Evolutionary conservation across 1,284 basidiomycete genomes (phyloP), one percentile per base, ranked within the genome.

Genomic region (Cutaneotrichosporon cyanovorans): DNA sequence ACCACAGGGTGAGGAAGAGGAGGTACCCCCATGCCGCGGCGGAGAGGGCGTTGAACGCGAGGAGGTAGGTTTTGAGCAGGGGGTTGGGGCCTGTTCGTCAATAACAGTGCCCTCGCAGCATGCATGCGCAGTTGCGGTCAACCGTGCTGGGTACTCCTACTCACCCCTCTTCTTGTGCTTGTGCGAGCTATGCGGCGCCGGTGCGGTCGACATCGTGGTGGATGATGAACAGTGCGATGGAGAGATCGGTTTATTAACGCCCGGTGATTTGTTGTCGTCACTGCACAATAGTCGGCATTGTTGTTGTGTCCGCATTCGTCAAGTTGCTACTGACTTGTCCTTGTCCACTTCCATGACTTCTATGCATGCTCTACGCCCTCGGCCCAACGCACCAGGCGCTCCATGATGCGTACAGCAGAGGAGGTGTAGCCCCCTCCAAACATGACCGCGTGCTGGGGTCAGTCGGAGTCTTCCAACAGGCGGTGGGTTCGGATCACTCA

Each of bases 1-100:
- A 61, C 57, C 59, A 55, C 43, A 65, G 42, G 37, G 76, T 75
- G 45, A 66, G 58, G 59, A 75, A 53, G 58, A 92, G 81, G 50
- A 92, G 72, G 66, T 80, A 79, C 0, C 69, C 69, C 90, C 90
- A 93, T 36, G 81, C 83, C 4, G 80, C 42, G 0, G 83, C 75
- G 0, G 85, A 87, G 43, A 83, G 61, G 51, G 78, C 55, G 74
- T 95, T 93, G 77, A 89, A 95, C 1, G 74, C 67, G 48, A 87
- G 58, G 2, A 95, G 77, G 73, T 92, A 93, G 68, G 56, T 47
- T 48, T 70, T 71, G 48, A 66, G 30, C 11, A 62, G 60, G 5
- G 65, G 42, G 10, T 18, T 59, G n/a, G 62, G 52, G 33, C 44
- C 52, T 50, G 40, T 2, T 21, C n/a, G 22, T 30, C 21, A 44